Percentiles rank a stretch among this genome's conserved stretches.
Conservation (phyloP, 2,329 filamentous ascomycete genomes). For the Penicillium sp. region DNA sequence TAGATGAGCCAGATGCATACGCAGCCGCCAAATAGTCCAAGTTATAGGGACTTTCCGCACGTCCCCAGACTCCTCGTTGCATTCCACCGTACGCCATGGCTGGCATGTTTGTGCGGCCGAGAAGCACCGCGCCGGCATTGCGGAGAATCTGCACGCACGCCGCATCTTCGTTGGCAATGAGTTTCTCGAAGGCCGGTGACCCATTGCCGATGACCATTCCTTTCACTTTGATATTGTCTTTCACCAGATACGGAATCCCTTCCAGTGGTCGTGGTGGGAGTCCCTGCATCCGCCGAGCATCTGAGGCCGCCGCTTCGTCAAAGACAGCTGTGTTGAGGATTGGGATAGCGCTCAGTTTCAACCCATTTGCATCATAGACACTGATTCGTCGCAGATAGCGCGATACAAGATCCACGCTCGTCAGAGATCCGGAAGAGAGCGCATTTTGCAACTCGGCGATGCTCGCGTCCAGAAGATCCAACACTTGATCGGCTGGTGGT, state of each 20-base stretch:
- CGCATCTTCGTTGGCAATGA: slow-evolving; percentile 58
- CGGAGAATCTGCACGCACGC: slow-evolving; percentile 54
- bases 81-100: slow-evolving; percentile 64
- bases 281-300: slow-evolving; percentile 48
- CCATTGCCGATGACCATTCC: slow-evolving; percentile 60
- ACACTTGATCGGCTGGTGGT: not conserved
- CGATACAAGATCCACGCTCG: slow-evolving; percentile 52
- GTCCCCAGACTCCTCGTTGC: slow-evolving; percentile 61
- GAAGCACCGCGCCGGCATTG: slow-evolving; percentile 55
- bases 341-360: slow-evolving; percentile 53
- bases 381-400: slow-evolving; percentile 55
- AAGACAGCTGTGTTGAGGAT: slow-evolving; percentile 53
- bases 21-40: slow-evolving; percentile 57
- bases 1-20: slow-evolving; percentile 62
- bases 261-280: slow-evolving; percentile 49
- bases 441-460: slow-evolving; percentile 52
- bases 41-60: slow-evolving; percentile 63
- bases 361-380: slow-evolving; percentile 49
- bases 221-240: slow-evolving; percentile 61
- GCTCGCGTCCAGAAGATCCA: slow-evolving; percentile 52
- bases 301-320: slow-evolving; percentile 53
- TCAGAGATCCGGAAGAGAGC: slow-evolving; percentile 44
- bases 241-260: slow-evolving; percentile 62
- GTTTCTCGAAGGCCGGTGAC: slow-evolving; percentile 57
- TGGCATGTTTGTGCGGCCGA: slow-evolving; percentile 64